phyloP scores from a whole-genome alignment of 768 basidiomycete species.

The Gymnopilus junonius region DNA sequence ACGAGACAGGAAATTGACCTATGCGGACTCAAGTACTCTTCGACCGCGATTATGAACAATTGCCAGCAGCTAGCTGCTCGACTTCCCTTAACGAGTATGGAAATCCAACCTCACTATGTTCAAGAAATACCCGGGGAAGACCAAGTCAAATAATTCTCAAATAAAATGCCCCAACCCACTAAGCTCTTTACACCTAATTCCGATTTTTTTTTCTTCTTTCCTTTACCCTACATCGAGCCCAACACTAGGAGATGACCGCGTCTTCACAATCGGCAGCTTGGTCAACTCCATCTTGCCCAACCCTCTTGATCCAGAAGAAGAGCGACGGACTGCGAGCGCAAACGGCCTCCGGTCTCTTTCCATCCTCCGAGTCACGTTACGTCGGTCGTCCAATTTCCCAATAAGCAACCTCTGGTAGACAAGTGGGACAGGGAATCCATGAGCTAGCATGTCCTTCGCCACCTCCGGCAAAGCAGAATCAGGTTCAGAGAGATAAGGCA shows the following conservation, averaged over 20 bases:
- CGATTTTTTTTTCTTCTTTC: background rate
- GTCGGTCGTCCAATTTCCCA: conserved; percentile 1
- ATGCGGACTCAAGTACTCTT: too few relatives aligned
- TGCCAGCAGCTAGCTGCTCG: too few relatives aligned
- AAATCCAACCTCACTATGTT: too few relatives aligned
- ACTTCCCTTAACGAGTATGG: too few relatives aligned
- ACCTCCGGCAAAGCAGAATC: conserved; percentile 16
- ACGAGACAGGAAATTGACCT: too few relatives aligned
- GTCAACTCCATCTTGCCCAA: background rate
- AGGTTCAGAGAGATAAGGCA: background rate
- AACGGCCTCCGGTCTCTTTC: background rate
- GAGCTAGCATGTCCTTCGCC: conserved; percentile 19
- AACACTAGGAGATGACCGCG: background rate
- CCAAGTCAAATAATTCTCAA: too few relatives aligned
- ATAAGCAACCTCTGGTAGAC: conserved; percentile 21
- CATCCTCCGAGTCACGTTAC: background rate
- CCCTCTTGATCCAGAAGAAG: background rate
- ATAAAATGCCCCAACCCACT: too few relatives aligned
- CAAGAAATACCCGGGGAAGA: too few relatives aligned
- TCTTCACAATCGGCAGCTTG: background rate
- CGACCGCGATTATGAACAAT: too few relatives aligned
- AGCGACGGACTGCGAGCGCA: background rate
- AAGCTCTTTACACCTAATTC: too few relatives aligned
- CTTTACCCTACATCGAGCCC: background rate
- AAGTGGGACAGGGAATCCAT: conserved; percentile 22